Evolutionary conservation across 495 filamentous ascomycete genomes (phyloP).

Genomic region (Penicillium taxi): DNA sequence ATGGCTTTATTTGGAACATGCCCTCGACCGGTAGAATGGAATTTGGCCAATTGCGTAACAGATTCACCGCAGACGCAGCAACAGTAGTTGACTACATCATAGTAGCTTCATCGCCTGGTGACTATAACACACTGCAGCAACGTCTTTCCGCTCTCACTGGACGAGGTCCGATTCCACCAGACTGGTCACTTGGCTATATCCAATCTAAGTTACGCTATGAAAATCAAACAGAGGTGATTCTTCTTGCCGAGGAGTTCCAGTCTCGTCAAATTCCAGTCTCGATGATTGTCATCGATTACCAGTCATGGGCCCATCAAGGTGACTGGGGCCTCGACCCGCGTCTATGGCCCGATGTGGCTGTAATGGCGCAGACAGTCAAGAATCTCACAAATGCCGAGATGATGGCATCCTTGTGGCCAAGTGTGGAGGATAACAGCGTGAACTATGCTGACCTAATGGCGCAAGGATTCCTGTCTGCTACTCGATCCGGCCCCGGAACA

Average conservation of each 20-base stretch:
- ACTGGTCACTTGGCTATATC: slow-evolving; percentile 25
- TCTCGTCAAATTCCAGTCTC: slow-evolving; percentile 19
- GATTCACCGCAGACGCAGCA: slow-evolving; percentile 17
- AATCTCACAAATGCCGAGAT: slow-evolving; percentile 24
- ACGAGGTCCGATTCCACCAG: slow-evolving; percentile 20
- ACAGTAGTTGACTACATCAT: slow-evolving; percentile 25
- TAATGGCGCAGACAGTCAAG: slow-evolving; percentile 20
- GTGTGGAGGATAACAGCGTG: slow-evolving; percentile 21
- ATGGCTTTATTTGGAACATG: slow-evolving; percentile 26
- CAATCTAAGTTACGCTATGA: slow-evolving; percentile 31
- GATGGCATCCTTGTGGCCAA: slow-evolving; percentile 30
- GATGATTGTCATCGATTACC: slow-evolving; percentile 28
- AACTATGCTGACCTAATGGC: slow-evolving; percentile 24
- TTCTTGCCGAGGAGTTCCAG: slow-evolving; percentile 18
- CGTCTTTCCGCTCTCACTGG: slow-evolving; percentile 21
- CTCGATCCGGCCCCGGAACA: slow-evolving; percentile 21
- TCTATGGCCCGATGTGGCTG: slow-evolving; percentile 19
- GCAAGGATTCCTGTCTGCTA: slow-evolving; percentile 21
- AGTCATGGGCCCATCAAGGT: slow-evolving; percentile 29
- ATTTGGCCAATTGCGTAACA: slow-evolving; percentile 16
- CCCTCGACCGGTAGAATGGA: slow-evolving; percentile 23
- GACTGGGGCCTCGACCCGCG: slow-evolving; percentile 25
- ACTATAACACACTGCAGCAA: slow-evolving; percentile 23
- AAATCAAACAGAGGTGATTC: slow-evolving; percentile 20
- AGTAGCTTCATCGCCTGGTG: slow-evolving; percentile 11